Evolutionary conservation across 257 asterid genomes (phyloP), one percentile per base, ranked within the genome.

Genomic region (Eucommia ulmoides): DNA sequence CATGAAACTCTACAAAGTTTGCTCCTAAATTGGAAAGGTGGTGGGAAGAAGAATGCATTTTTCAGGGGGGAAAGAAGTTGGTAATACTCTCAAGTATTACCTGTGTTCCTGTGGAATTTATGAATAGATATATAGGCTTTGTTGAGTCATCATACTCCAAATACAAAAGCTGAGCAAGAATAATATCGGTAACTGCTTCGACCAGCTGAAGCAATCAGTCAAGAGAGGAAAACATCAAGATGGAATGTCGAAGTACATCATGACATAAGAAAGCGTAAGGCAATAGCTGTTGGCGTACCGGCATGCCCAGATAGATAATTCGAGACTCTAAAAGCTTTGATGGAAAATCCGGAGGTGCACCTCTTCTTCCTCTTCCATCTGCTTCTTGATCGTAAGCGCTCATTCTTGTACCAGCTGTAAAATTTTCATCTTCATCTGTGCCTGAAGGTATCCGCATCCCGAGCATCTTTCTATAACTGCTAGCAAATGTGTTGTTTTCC

Each of bases 291-390:
- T 42, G 19, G 48, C 48, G 4, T 42, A 91, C 98, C 20, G 94
- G 98, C 98, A 91, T 80, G 64, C 96, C 96, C 22, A 91, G 73
- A 71, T 78, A 86, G 70, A 91, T 93, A 72, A 91, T 83, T 29
- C 96, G 80, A 63, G 92, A 78, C 68, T 91, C 92, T 67, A 91
- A 73, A 65, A 91, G 93, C 72, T 76, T 60, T 29, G 98, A 82
- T 24, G 96, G 96, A 81, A 86, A 72, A 77, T 91, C 98, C 46
- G 94, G 95, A 62, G 98, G 96, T 45, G 81, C 86, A 57, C 75
- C 73, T 59, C 88, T 83, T 66, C 93, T 72, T 20, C 62, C 84
- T 53, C 97, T 91, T 59, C 94, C 88, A 49, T n/a, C n/a, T n/a
- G n/a, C n/a, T n/a, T n/a, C n/a, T n/a, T n/a, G n/a, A n/a, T n/a